These are phyloP conservation scores for Colletotrichum magnum DNA, from an alignment of 2,329 filamentous ascomycete species.

Conservation along the genomic window DNA sequence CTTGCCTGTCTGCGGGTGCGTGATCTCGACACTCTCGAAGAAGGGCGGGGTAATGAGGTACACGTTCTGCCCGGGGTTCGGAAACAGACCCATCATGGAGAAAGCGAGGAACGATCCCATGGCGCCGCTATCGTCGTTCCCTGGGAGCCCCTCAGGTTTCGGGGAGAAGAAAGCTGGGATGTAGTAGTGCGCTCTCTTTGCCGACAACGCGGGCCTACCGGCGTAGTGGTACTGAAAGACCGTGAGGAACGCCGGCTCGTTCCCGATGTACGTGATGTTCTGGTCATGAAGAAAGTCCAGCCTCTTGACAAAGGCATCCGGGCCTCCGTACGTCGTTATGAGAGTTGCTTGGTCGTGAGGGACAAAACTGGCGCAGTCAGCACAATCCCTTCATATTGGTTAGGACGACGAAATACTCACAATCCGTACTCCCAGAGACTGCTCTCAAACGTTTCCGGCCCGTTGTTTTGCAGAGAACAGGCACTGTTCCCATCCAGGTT, in stretches of 20 bases:
- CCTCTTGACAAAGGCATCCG: constrained; percentile 67
- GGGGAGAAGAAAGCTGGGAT: constrained; percentile 76
- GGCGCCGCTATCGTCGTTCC: constrained; percentile 79
- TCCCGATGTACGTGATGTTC: constrained; percentile 76
- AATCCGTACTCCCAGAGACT: constrained; percentile 82
- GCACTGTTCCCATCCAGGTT: constrained; percentile 66
- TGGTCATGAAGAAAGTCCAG: constrained; percentile 76
- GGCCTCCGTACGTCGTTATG: constrained; percentile 73
- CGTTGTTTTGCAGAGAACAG: constrained; percentile 73
- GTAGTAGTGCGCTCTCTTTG: constrained; percentile 71
- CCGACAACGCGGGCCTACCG: constrained; percentile 71
- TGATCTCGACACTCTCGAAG: constrained; percentile 73
- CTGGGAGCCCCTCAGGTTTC: constrained; percentile 72
- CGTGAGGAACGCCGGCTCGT: constrained; percentile 72
- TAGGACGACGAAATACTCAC: constrained; percentile 52
- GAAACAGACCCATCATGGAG: constrained; percentile 79
- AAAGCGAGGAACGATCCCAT: constrained; percentile 79
- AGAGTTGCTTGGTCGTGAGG: constrained; percentile 68
- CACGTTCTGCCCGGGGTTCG: constrained; percentile 77
- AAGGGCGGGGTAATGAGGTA: constrained; percentile 81
- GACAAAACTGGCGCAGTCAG: constrained; percentile 56
- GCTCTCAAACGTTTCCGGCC: constrained; percentile 80
- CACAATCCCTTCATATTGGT: background rate
- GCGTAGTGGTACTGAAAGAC: constrained; percentile 80
- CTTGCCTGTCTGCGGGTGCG: constrained; percentile 69